A percentile compares a stretch with the other conserved stretches of the same genome.
Evolutionary conservation across 2,329 filamentous ascomycete species (phyloP).

Genomic region (Colletotrichum siamense): DNA sequence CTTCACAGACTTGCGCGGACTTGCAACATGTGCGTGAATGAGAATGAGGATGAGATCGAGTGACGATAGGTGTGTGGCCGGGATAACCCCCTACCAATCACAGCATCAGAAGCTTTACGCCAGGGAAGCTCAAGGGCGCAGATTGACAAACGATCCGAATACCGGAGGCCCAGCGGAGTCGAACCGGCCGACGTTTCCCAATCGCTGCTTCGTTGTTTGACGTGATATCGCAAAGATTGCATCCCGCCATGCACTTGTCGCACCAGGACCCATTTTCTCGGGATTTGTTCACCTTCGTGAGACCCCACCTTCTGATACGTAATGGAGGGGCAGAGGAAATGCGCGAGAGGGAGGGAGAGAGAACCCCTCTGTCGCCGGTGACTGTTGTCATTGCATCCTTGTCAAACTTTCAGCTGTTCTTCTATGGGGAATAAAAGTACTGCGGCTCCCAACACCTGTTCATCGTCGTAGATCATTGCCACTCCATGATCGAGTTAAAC

Average conservation of each 20-base stretch:
- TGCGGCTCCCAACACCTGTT: background rate
- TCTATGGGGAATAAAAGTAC: background rate
- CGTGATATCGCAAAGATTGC: constrained; percentile 7
- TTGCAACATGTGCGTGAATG: background rate
- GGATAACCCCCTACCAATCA: background rate
- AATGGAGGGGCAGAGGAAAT: constrained; percentile 15
- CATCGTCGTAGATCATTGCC: background rate
- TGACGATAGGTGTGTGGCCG: background rate
- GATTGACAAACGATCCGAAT: background rate
- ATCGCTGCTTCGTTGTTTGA: background rate
- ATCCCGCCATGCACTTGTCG: constrained; percentile 9
- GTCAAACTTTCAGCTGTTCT: background rate
- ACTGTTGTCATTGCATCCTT: background rate
- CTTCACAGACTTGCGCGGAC: background rate
- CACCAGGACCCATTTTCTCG: constrained; percentile 21
- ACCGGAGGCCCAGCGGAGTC: background rate
- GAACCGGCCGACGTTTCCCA: background rate
- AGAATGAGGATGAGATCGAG: background rate
- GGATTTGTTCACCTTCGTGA: background rate
- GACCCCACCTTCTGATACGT: constrained; percentile 11
- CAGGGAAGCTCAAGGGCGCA: background rate
- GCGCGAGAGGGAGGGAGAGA: background rate
- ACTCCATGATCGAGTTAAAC: background rate
- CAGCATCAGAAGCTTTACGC: background rate
- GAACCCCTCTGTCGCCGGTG: background rate